Evolutionary conservation across 75 land plant species (phyloP), one percentile per base, ranked within the genome.

Genomic region (Pseudotsuga menziesii): DNA sequence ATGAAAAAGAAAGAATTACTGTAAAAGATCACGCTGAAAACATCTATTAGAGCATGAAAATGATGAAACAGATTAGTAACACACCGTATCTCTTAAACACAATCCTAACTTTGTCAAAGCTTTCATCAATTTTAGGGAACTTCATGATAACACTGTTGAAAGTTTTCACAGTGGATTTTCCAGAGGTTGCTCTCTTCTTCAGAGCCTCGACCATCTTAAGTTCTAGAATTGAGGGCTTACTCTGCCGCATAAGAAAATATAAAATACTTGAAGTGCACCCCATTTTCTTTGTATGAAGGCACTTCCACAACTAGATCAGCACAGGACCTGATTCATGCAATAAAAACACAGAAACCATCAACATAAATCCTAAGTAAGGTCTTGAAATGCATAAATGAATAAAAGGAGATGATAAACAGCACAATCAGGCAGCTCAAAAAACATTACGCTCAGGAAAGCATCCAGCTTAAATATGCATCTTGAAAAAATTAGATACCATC

Each of bases 71-170:
- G 72, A 39, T 13, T 78, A 67, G 61, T 4, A 29, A 75, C 86
- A 57, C 59, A 97, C 99, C 99, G 71, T 91, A 93, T 78, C 88
- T 83, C 84, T 87, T 79, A 77, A 97, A 97, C 41, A 83, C 91
- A 20, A 78, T 63, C 78, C 90, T 86, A 78, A 91, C 91, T 23
- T 91, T 89, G 76, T 92, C 88, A 48, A 97, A 92, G 75, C 94
- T 91, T 16, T 91, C 87, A 87, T 97, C 99, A 64, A 97, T 94
- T 76, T 95, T 97, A 27, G 92, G 94, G 70, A 97, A 97, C 78
- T 97, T 94, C 83, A 97, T 70, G 60, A 97, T 89, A 67, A 97
- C 82, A 77, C 85, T 85, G 76, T 97, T 90, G 81, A 97, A 97
- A 16, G 95, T 84, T 69, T 87, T 97, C 80, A 94, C 58, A 23